These are phyloP conservation scores for Nicotiana sylvestris DNA, from an alignment of 257 asterid species.

Conservation along the genomic window DNA sequence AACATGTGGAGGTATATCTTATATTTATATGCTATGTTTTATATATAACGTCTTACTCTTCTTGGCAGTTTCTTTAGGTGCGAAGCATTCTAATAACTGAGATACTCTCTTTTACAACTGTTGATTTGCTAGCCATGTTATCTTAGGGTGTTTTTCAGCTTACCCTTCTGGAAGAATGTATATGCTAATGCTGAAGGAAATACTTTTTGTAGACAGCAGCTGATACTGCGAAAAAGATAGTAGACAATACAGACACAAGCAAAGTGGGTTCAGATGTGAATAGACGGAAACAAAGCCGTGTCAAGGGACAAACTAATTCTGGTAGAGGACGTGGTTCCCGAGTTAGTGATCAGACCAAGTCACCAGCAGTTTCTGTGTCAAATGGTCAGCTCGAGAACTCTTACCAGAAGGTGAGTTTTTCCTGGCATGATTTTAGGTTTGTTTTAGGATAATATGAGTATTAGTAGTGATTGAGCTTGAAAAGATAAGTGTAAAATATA, in stretches of 20 bases:
- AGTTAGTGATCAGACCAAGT: conserved; percentile 54
- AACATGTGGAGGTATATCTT: conserved; percentile 60
- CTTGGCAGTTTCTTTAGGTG: not conserved
- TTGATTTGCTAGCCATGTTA: not conserved
- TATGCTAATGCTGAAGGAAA: conserved; percentile 29
- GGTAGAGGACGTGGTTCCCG: conserved; percentile 85
- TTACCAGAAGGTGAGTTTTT: conserved; percentile 46
- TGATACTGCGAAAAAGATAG: conserved; percentile 48
- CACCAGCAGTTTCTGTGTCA: conserved; percentile 39
- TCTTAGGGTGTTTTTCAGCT: not conserved
- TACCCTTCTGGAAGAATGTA: conserved; percentile 7
- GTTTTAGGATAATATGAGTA: not conserved
- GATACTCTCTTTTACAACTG: not conserved
- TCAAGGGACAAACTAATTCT: conserved; percentile 58
- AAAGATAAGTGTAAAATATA: not conserved
- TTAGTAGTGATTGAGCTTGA: not conserved
- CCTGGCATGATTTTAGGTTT: not conserved
- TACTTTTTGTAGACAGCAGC: conserved; percentile 36
- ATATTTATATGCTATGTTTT: conserved; percentile 11
- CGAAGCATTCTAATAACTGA: not conserved
- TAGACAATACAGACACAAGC: conserved; percentile 43
- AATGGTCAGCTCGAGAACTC: conserved; percentile 64
- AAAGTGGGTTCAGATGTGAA: conserved; percentile 50
- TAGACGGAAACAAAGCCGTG: conserved; percentile 74
- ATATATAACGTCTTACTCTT: not conserved